These are phyloP conservation scores for Leccinum pallidistipes DNA, from an alignment of 1,284 basidiomycete species.

Conservation along the genomic window DNA sequence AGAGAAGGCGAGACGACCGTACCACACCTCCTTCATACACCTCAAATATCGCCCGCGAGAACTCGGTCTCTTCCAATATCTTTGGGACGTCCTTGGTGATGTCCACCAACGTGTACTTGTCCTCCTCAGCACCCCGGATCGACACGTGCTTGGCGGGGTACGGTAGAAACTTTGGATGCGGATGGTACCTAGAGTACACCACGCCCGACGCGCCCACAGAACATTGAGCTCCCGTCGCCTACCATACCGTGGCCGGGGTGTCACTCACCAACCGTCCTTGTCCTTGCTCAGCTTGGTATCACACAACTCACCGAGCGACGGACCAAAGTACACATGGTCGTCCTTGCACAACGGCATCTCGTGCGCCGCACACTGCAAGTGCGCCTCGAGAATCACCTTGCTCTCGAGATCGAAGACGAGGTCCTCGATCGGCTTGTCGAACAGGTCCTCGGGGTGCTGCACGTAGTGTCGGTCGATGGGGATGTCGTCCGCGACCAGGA, in stretches of 20 bases:
- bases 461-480: constrained; percentile 83
- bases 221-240: background rate
- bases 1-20: constrained; percentile 22
- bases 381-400: constrained; percentile 77
- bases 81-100: constrained; percentile 48
- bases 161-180: constrained; percentile 76
- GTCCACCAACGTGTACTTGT: constrained; percentile 78
- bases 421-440: constrained; percentile 61
- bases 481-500: constrained; percentile 72
- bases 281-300: constrained; percentile 57
- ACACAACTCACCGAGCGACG: constrained; percentile 54
- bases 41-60: constrained; percentile 84
- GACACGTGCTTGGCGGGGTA: constrained; percentile 74
- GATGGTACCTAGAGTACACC: constrained; percentile 64
- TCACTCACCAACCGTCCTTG: constrained; percentile 66
- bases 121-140: constrained; percentile 78
- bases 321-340: constrained; percentile 78
- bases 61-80: constrained; percentile 85
- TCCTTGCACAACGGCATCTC: constrained; percentile 80
- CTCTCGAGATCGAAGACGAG: constrained; percentile 76
- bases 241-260: background rate
- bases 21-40: constrained; percentile 79
- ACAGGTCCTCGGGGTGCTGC: constrained; percentile 70
- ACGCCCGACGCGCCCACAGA: background rate
- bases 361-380: constrained; percentile 85